Conservation (phyloP, 495 filamentous ascomycete species). For the Daldinia loculata region DNA sequence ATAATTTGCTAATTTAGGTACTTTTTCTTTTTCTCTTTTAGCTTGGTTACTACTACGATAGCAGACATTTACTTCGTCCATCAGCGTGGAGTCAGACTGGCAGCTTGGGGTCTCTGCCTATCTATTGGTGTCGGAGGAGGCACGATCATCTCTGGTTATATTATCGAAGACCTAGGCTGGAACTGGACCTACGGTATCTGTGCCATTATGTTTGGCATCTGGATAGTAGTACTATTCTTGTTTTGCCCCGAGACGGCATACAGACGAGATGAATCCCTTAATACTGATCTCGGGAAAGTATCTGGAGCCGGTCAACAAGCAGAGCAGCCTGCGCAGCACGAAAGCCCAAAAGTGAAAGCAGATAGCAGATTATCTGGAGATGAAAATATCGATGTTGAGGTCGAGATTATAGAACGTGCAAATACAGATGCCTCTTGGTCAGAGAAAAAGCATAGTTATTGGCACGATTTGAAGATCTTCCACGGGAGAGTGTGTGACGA, state of each 20-base stretch:
- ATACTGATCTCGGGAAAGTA: slow-evolving; percentile 44
- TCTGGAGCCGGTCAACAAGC: slow-evolving; percentile 26
- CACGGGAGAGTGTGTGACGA: slow-evolving; percentile 51
- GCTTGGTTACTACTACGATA: slow-evolving; percentile 55
- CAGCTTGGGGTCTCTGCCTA: slow-evolving; percentile 43
- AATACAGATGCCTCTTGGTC: slow-evolving; percentile 2
- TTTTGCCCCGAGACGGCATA: slow-evolving; percentile 50
- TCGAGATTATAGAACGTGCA: slow-evolving; percentile 21
- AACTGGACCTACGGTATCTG: slow-evolving; percentile 48
- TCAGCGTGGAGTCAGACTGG: slow-evolving; percentile 42
- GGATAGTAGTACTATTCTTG: slow-evolving; percentile 43
- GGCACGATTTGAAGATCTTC: slow-evolving; percentile 49
- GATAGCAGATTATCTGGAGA: not conserved
- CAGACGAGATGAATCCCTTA: slow-evolving; percentile 38
- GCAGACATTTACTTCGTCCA: slow-evolving; percentile 63
- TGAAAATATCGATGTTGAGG: slow-evolving; percentile 17
- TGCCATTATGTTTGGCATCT: slow-evolving; percentile 43
- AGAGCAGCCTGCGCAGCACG: slow-evolving; percentile 16
- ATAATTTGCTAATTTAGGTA: too few relatives aligned
- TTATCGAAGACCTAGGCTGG: slow-evolving; percentile 46
- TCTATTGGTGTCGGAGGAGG: slow-evolving; percentile 40
- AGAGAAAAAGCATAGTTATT: slow-evolving; percentile 49
- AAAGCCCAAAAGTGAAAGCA: slow-evolving; percentile 7
- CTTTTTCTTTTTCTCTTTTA: not conserved
- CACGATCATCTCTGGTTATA: slow-evolving; percentile 47